phyloP scores from a whole-genome alignment of 2,329 filamentous ascomycete species.

The Fusarium longipes region DNA sequence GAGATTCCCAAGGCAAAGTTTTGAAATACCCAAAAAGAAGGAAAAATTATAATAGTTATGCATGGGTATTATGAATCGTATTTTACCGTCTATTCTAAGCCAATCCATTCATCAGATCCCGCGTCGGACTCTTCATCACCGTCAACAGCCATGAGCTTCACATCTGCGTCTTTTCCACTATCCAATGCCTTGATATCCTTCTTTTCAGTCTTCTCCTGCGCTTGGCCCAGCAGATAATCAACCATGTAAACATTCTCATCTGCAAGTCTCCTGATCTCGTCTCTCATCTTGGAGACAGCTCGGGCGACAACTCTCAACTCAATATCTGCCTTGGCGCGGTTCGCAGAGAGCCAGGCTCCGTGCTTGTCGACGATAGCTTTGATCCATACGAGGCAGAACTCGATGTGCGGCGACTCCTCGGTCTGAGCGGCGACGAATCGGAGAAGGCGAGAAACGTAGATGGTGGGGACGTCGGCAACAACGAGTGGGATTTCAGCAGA shows the following conservation, averaged over 20 bases:
- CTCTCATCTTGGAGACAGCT: conserved; percentile 81
- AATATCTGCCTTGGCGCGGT: conserved; percentile 81
- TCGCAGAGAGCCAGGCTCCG: conserved; percentile 85
- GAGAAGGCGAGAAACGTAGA: conserved; percentile 87
- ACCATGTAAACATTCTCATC: conserved; percentile 92
- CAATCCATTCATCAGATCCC: conserved; percentile 60
- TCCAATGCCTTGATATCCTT: conserved; percentile 40
- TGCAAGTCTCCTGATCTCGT: conserved; percentile 83
- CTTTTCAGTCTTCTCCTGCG: conserved; percentile 47
- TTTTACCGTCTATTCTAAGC: conserved; percentile 56
- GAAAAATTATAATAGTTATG: conserved; percentile 20
- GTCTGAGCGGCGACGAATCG: conserved; percentile 89
- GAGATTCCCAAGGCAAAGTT: conserved; percentile 47
- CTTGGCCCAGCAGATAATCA: conserved; percentile 77
- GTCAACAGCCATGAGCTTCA: conserved; percentile 50
- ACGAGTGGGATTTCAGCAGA: conserved; percentile 79
- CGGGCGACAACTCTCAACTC: conserved; percentile 86
- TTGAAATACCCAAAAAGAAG: conserved; percentile 12
- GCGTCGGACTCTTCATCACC: conserved; percentile 50
- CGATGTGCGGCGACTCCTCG: conserved; percentile 90
- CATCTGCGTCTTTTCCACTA: conserved; percentile 40
- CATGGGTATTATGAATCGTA: conserved; percentile 44
- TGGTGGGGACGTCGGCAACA: conserved; percentile 80
- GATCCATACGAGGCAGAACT: conserved; percentile 95
- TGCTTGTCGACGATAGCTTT: conserved; percentile 84